These are phyloP conservation scores for Ganoderma leucocontextum DNA, from an alignment of 1,284 basidiomycete species.

Conservation along the genomic window DNA sequence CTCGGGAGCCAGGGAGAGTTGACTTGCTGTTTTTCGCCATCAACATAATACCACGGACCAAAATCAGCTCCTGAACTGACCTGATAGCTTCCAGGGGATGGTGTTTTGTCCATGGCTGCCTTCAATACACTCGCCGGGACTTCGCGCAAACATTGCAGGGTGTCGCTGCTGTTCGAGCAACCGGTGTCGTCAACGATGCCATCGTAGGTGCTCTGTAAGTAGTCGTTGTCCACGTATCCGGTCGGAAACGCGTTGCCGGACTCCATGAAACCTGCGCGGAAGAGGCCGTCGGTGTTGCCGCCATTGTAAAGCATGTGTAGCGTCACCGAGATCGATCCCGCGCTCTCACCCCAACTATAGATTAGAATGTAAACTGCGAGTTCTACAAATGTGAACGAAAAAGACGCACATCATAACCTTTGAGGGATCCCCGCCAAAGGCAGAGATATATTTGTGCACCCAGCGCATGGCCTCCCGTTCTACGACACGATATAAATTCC, in stretches of 20 bases:
- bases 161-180: constrained; percentile 44
- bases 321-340: constrained; percentile 16
- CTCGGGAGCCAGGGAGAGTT: constrained; percentile 45
- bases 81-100: constrained; percentile 39
- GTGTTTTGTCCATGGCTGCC: constrained; percentile 43
- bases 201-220: constrained; percentile 47
- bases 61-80: constrained; percentile 17
- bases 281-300: constrained; percentile 35
- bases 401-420: constrained; percentile 40
- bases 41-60: too few relatives aligned
- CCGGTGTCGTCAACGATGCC: constrained; percentile 42
- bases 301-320: constrained; percentile 17
- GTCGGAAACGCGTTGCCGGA: constrained; percentile 45
- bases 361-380: neutral
- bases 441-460: constrained; percentile 52
- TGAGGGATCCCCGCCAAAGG: constrained; percentile 49
- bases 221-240: constrained; percentile 36
- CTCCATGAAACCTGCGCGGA: constrained; percentile 47
- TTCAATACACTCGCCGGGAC: constrained; percentile 43
- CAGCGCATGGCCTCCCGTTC: constrained; percentile 58
- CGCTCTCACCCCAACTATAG: constrained; percentile 23
- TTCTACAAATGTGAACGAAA: too few relatives aligned
- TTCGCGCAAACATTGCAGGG: constrained; percentile 50
- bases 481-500: neutral
- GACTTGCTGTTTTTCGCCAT: constrained; percentile 10